Conservation (phyloP, 2,329 filamentous ascomycete genomes). For the Corniculantispora saksenae region DNA sequence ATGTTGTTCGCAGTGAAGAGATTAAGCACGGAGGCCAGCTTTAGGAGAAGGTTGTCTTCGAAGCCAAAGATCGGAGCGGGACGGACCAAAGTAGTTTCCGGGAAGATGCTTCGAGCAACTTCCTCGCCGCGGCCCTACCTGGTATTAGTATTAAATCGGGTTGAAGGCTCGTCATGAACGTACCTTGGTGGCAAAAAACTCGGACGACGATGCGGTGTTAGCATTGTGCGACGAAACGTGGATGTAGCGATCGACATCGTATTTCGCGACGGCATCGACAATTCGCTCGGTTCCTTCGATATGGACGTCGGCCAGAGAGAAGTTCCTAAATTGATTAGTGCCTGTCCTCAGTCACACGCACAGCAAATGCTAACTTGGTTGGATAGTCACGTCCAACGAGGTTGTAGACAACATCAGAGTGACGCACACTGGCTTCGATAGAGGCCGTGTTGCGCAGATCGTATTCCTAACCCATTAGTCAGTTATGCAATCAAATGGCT, state of each 20-base stretch:
- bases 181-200: slow-evolving; percentile 91
- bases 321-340: slow-evolving; percentile 70
- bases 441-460: slow-evolving; percentile 92
- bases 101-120: slow-evolving; percentile 84
- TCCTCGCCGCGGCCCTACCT: slow-evolving; percentile 73
- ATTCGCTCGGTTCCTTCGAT: slow-evolving; percentile 92
- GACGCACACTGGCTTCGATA: slow-evolving; percentile 93
- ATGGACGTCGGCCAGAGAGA: slow-evolving; percentile 87
- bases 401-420: slow-evolving; percentile 98
- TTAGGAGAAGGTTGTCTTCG: slow-evolving; percentile 88
- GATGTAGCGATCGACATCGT: slow-evolving; percentile 94
- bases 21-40: slow-evolving; percentile 77
- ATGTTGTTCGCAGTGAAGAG: slow-evolving; percentile 90
- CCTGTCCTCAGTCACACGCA: slow-evolving; percentile 25
- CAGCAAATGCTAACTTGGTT: slow-evolving; percentile 70
- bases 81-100: slow-evolving; percentile 94
- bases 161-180: slow-evolving; percentile 20
- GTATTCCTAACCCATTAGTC: slow-evolving; percentile 67
- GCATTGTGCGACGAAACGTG: slow-evolving; percentile 97
- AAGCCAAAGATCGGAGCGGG: slow-evolving; percentile 93
- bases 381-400: slow-evolving; percentile 91
- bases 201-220: slow-evolving; percentile 73
- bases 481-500: background rate
- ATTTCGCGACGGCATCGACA: slow-evolving; percentile 91
- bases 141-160: slow-evolving; percentile 21